These are phyloP conservation scores for Pleurotus platypus DNA, from an alignment of 768 basidiomycete genomes.

Conservation along the genomic window DNA sequence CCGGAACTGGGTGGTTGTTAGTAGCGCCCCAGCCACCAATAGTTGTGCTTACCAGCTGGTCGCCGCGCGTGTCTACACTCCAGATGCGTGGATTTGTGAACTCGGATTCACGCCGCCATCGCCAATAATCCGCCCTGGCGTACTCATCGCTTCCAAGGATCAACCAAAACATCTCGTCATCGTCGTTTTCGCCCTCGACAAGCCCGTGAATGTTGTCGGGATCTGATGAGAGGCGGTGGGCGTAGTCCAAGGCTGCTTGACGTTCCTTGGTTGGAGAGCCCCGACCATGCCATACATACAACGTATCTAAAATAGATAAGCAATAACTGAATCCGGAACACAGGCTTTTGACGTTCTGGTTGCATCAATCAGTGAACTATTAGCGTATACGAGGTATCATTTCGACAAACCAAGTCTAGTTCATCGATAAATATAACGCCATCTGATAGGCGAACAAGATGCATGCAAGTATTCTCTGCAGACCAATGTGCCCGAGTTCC, in stretches of 20 bases:
- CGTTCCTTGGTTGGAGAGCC: conserved; percentile 63
- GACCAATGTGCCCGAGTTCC: conserved; percentile 75
- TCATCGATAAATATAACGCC: conserved; percentile 66
- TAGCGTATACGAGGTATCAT: conserved; percentile 2
- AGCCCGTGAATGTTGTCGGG: conserved; percentile 49
- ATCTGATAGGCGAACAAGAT: conserved; percentile 52
- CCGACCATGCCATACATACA: conserved; percentile 81
- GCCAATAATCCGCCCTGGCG: conserved; percentile 82
- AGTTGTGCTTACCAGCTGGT: conserved; percentile 35
- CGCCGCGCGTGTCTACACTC: conserved; percentile 42
- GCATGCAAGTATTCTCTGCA: conserved; percentile 80
- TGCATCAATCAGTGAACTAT: conserved; percentile 5
- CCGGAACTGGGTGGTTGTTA: conserved; percentile 36
- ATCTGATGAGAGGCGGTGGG: conserved; percentile 37
- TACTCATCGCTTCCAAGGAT: conserved; percentile 73
- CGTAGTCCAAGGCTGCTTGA: conserved; percentile 61
- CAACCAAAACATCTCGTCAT: conserved; percentile 85
- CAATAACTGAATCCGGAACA: conserved; percentile 88
- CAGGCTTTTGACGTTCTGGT: conserved; percentile 58
- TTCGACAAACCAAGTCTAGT: conserved; percentile 55
- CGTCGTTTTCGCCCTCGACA: conserved; percentile 58
- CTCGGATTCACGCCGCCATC: conserved; percentile 51
- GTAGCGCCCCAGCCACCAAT: background rate
- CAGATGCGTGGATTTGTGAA: conserved; percentile 52
- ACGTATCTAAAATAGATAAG: conserved; percentile 60